Evolutionary conservation across 176 grass and related monocot species (phyloP).

Genomic region (Oryza coarctata): DNA sequence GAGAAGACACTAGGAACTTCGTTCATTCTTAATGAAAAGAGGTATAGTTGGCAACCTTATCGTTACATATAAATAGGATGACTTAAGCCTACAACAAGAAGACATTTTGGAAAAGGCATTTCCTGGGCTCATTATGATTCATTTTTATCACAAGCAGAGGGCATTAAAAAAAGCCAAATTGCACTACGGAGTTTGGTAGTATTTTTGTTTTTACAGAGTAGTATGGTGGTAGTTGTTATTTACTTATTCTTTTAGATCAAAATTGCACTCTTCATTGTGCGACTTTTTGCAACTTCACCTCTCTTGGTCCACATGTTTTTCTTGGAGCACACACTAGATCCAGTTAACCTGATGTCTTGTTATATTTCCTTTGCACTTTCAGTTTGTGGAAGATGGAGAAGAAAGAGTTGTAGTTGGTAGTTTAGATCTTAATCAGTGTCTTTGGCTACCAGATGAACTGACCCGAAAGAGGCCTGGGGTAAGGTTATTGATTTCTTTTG

Average conservation of each 20-base stretch:
- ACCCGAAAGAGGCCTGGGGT: constrained; percentile 79
- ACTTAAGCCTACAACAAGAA: neutral
- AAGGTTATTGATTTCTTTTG: constrained; percentile 3
- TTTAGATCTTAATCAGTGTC: constrained; percentile 89
- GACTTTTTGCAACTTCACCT: neutral
- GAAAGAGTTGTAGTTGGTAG: constrained; percentile 83
- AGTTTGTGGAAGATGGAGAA: constrained; percentile 76
- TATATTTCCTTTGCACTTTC: constrained; percentile 36
- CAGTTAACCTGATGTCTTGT: neutral
- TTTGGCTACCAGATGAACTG: constrained; percentile 77
- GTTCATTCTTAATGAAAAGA: neutral
- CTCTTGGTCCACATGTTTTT: neutral
- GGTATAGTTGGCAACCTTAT: neutral
- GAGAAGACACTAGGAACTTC: neutral
- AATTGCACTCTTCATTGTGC: neutral
- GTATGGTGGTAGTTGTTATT: neutral
- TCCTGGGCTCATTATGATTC: neutral
- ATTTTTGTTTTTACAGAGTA: neutral
- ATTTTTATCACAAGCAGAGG: constrained; percentile 16
- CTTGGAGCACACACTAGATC: neutral
- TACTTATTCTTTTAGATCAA: constrained; percentile 9
- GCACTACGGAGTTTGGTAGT: neutral
- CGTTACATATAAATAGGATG: neutral
- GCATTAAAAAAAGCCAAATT: neutral
- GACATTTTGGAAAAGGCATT: neutral